Evolutionary conservation across 2,329 filamentous ascomycete species (phyloP), one percentile per base, ranked within the genome.

Genomic region (Colletotrichum shisoi): DNA sequence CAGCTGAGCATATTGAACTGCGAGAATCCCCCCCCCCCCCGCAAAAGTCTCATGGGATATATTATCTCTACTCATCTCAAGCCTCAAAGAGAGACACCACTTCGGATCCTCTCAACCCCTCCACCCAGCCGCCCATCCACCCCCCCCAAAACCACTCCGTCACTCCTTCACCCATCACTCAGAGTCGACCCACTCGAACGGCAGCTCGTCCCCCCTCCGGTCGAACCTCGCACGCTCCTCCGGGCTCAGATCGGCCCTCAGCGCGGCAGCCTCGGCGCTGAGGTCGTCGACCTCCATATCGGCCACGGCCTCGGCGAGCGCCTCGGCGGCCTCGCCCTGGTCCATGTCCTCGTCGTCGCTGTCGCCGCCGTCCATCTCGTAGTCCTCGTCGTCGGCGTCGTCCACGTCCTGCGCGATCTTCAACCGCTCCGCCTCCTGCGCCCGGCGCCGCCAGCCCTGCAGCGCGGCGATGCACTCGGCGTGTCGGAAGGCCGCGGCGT

Each of bases 231-330:
- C 34, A 24, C 65, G 54, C 17, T 64, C 65, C 62, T 68, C 65
- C 1, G 65, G 61, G 4, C 34, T 53, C 61, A 68, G 64, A 9
- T 68, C 65, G 1, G 61, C 65, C 17, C 61, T 51, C 17, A 68
- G 13, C 8, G 62, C 65, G 19, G 65, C 65, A 1, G 37, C 61
- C 49, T 68, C 65, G 4, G 61, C 65, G 17, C 19, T 56, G 17
- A 68, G 19, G 39, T 63, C 63, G 21, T 67, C 65, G n/a, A 68
- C 56, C 19, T 65, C 65, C 65, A 68, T 63, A 4, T 68, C 61
- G 2, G 65, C 65, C 19, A 68, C 54, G 2, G 65, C 62, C n/a
- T 68, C 65, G 4, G 45, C 65, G 4, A 68, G 54, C 9, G 37
- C 40, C 0, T 62, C 57, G 8, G 39, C 53, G 4, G 42, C 54